phyloP scores from a whole-genome alignment of 1,139 yeast genomes.

The Pichia sp. region DNA sequence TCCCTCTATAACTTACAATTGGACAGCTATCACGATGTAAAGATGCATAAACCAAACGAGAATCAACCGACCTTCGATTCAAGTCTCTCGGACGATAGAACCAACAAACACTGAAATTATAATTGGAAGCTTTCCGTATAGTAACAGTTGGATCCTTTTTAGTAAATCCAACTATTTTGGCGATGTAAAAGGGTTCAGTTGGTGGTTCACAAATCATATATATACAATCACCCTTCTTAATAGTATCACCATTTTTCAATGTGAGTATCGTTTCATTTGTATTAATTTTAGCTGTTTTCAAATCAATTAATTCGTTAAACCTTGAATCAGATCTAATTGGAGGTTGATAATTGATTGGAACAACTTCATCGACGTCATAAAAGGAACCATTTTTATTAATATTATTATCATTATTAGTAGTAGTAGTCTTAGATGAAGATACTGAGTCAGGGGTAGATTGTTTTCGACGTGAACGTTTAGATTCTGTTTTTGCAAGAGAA shows the following conservation, averaged over 20 bases:
- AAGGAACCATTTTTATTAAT: constrained; percentile 6
- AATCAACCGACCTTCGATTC: constrained; percentile 56
- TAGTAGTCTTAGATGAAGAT: constrained; percentile 5
- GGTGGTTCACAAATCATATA: constrained; percentile 91
- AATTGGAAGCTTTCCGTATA: constrained; percentile 38
- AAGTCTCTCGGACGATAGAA: constrained; percentile 85
- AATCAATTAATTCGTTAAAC: constrained; percentile 24
- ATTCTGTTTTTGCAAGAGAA: constrained; percentile 1
- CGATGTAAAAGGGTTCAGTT: constrained; percentile 90
- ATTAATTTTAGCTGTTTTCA: constrained; percentile 24
- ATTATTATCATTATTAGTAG: constrained; percentile 1
- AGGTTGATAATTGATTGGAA: constrained; percentile 31
- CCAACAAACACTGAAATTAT: constrained; percentile 76
- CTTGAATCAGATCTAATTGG: constrained; percentile 17
- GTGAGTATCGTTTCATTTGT: constrained; percentile 16
- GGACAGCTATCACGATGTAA: constrained; percentile 87
- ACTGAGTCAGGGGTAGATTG: constrained; percentile 7
- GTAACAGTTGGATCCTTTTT: constrained; percentile 28
- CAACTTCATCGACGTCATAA: constrained; percentile 25
- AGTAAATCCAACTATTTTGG: constrained; percentile 73
- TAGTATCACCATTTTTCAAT: constrained; percentile 26
- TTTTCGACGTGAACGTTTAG: constrained; percentile 10
- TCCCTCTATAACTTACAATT: constrained; percentile 66
- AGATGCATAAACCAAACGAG: constrained; percentile 74
- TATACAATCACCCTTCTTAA: constrained; percentile 57